Evolutionary conservation across 2,329 filamentous ascomycete species (phyloP), one percentile per base, ranked within the genome.

Genomic region (Epichloe aotearoae): DNA sequence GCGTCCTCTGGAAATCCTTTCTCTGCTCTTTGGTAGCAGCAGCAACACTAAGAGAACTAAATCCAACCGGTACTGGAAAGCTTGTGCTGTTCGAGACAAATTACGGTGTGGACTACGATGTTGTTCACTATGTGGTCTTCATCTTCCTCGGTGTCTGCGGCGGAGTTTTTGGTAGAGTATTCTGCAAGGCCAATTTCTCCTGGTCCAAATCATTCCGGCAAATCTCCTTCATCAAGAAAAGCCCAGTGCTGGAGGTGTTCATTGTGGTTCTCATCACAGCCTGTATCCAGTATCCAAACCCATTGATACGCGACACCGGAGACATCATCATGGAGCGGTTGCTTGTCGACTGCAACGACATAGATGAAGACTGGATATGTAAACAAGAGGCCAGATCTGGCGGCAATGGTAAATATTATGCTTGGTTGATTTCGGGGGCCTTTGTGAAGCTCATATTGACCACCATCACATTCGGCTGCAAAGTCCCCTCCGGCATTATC

Each of bases 81-180:
- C 65, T 82, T 4, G 76, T 79, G 1, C 69, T 81, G 5, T 82
- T 80, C 57, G 76, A 82, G 56, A 80, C 77, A 4, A 73, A 75
- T 47, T 81, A 80, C 54, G 75, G 73, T 4, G 73, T 73, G 3
- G 69, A 72, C n/a, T 81, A 80, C 56, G 61, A 70, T n/a, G 62
- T 73, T 1, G 59, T 73, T 10, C 75, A 82, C 55, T 80, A 80
- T 57, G 57, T 77, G 2, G 68, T 79, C 36, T 82, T 82, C 59
- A 63, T 78, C 4, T 51, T 80, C 2, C 69, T 82, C 0, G 78
- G 77, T 1, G 56, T 80, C 12, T 71, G 67, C 4, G 79, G 78
- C n/a, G 79, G 78, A 3, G 53, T 81, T 0, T 80, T 79, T 53
- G 78, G 78, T 5, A 78, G 76, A 1, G 57, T 76, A 1, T 82